Evolutionary conservation across 371 early-diverging fungal species (phyloP).

Genomic region (Apophysomyces variabilis): DNA sequence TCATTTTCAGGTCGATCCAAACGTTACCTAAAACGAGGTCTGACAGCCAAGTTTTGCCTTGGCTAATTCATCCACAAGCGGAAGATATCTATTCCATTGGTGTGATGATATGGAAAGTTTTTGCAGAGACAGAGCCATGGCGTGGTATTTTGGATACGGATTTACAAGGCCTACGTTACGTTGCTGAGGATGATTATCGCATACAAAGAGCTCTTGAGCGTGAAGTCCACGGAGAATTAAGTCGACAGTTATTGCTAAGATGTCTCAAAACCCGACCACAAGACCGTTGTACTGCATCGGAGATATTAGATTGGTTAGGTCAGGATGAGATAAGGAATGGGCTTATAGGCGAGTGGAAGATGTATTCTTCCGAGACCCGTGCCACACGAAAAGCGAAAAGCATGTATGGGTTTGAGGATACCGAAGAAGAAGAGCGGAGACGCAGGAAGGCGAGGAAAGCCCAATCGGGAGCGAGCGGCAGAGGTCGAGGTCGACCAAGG

Average conservation of each 20-base stretch:
- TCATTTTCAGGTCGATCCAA: slow-evolving; percentile 47
- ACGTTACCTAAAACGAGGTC: slow-evolving; percentile 59
- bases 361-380: slow-evolving; percentile 32
- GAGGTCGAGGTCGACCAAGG: slow-evolving; percentile 22
- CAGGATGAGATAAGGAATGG: slow-evolving; percentile 27
- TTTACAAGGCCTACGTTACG: slow-evolving; percentile 57
- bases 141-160: slow-evolving; percentile 66
- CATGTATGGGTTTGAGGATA: slow-evolving; percentile 26
- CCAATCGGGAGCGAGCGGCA: slow-evolving; percentile 6
- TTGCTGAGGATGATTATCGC: slow-evolving; percentile 51
- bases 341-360: slow-evolving; percentile 48
- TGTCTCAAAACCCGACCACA: slow-evolving; percentile 52
- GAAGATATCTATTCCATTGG: slow-evolving; percentile 71
- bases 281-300: slow-evolving; percentile 48
- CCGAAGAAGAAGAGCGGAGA: slow-evolving; percentile 14
- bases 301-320: slow-evolving; percentile 47
- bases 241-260: slow-evolving; percentile 48
- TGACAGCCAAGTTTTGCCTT: slow-evolving; percentile 48
- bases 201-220: slow-evolving; percentile 52
- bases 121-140: slow-evolving; percentile 68
- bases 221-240: slow-evolving; percentile 52
- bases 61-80: slow-evolving; percentile 57
- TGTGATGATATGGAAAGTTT: slow-evolving; percentile 65
- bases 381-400: slow-evolving; percentile 38
- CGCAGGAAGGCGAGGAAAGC: slow-evolving; percentile 9